Base-by-base conservation (phyloP, 2,329 filamentous ascomycete species). In the Fusarium kyushuense region DNA sequence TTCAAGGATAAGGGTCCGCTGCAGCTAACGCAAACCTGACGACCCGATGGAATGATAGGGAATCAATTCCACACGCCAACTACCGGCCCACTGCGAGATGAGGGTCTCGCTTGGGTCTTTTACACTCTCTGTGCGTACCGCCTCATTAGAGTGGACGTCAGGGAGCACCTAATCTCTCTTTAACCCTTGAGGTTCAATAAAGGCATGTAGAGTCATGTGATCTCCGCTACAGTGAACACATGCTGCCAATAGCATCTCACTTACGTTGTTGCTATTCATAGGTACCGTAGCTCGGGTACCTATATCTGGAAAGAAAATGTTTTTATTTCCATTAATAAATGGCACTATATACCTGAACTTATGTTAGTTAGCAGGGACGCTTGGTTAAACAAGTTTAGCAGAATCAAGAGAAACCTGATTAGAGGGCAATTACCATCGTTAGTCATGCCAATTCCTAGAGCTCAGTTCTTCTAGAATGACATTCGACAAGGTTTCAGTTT, bases 141-240 rank as follows among this genome's bases (percentile, higher is more conserved):
- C 35, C 33, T 51, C 16, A 51, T 51, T 21, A 51, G 46, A 69
- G 52, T 43, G 43, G 47, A 66, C 52, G 61, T 54, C 48, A 36
- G 46, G 49, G 62, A 69, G 65, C 25, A 42, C 40, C 14, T 23
- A 19, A 19, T 54, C 47, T 58, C 47, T 58, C 61, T 42, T 65
- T 32, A 49, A 49, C 41, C 61, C 42, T 41, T 30, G 53, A 53
- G 27, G 17, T 43, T 23, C 19, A 21, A 42, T 33, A 17, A 58
- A 45, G 41, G 38, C 61, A 58, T 53, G 19, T 8, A 42, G 12
- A 35, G 45, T 67, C 66, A 69, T 63, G 66, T 70, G 66, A 69
- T 49, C 47, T 33, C 3, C 10, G 8, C 12, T 29, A 21, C 14
- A 40, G 40, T 13, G 33, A 17, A 51, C 32, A 25, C n/a, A 33